Base-by-base conservation (phyloP, 1,284 basidiomycete genomes). In the Schizopora paradoxa region DNA sequence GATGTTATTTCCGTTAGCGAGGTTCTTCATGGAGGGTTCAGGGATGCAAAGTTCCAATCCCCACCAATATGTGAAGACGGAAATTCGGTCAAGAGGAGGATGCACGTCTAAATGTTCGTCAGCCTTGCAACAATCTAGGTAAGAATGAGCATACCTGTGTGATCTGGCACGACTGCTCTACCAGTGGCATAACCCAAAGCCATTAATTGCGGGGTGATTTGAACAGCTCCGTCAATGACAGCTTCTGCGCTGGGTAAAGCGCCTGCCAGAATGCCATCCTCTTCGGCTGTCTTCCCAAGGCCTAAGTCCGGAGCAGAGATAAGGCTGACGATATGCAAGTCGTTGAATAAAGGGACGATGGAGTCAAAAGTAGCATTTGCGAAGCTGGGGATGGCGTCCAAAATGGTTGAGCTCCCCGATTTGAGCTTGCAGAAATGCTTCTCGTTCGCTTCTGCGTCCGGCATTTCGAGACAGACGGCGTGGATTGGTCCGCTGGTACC, bases 1-100 rank as follows among this genome's bases (percentile, higher is more conserved):
- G 32, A 88, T 73, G 10, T 79, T 86, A 40, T 82, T 72, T 5
- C 66, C 76, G 44, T 66, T 70, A 43, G 63, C 62, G 21, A 90
- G 69, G 56, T 78, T 75, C 31, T 60, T 57, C 22, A 90, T 58
- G 3, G 86, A 76, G 3, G 85, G 75, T 37, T 79, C 73, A 8
- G 86, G 87, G 26, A 90, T 66, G 31, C 77, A 72, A 1, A 89
- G 47, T 59, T 90, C 86, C 4, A 88, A 66, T 11, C 86, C 86
- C 86, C 86, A 90, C 87, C 87, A 88, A 61, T 88, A 88, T n/a
- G 86, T 86, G 18, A 90, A 64, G 13, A 84, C 72, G 8, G 83
- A 86, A 61, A 89, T 76, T 38, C 86, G 73, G 58, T 90, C 86
- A 1, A 68, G 75, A 1, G 86, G 87, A 2, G 85, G 86, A 55